phyloP scores from a whole-genome alignment of 805 yeast genomes.

The Candida berthetii region DNA sequence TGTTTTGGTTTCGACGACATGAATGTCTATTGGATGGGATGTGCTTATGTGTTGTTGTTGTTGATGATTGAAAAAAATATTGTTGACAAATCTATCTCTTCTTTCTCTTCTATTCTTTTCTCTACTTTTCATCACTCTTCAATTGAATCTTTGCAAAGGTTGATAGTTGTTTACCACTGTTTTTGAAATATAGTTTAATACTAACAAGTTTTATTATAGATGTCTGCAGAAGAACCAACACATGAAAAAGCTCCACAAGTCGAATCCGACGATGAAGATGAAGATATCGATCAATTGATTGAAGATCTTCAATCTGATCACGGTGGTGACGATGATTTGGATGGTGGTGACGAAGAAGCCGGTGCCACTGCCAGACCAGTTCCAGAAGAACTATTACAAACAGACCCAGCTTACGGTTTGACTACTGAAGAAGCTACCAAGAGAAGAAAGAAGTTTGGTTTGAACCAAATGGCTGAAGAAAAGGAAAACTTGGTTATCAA shows the following conservation, averaged over 20 bases:
- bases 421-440: conserved; percentile 68
- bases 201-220: conserved; percentile 8
- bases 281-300: conserved; percentile 67
- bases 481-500: conserved; percentile 72
- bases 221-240: conserved; percentile 39
- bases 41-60: no score
- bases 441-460: conserved; percentile 89
- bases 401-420: conserved; percentile 76
- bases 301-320: conserved; percentile 69
- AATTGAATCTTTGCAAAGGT: no score
- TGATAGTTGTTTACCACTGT: no score
- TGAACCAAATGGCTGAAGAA: conserved; percentile 88
- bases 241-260: conserved; percentile 48
- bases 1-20: neutral
- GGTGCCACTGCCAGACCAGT: conserved; percentile 67
- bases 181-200: neutral
- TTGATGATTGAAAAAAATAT: neutral
- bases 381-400: conserved; percentile 80
- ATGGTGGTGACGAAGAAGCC: conserved; percentile 34
- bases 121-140: no score
- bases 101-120: neutral
- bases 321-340: conserved; percentile 49
- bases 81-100: neutral
- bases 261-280: conserved; percentile 51
- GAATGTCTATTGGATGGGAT: neutral